Base-by-base conservation (phyloP, 2,329 filamentous ascomycete genomes). In the Lasiodiplodia sp. region DNA sequence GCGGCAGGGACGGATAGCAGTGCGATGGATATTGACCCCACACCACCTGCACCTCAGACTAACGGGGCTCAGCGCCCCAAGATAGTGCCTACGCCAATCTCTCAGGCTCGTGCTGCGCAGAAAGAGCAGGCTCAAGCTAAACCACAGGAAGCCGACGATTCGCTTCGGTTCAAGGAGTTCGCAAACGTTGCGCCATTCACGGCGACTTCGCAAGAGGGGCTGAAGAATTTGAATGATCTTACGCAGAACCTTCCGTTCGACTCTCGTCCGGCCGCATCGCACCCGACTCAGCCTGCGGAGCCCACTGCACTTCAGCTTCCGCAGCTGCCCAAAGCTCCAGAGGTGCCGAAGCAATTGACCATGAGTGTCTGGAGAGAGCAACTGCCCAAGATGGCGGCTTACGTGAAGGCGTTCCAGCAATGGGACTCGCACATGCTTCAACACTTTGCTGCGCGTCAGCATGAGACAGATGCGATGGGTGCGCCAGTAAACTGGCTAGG, bases 211-310 rank as follows among this genome's bases (percentile, higher is more conserved):
- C 74, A 76, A 58, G 75, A 75, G 21, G 86, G 87, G 10, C 81
- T 89, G 21, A 79, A 83, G 28, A 84, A 85, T 66, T 74, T 90
- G 25, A 81, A 83, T 34, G 85, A 87, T 67, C 78, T 91, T 49
- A 81, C 79, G 51, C 80, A 82, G 10, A 85, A 81, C 1, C 80
- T 91, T 2, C 88, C 88, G 3, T 90, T 90, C 74, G 77, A 85
- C 69, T 90, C 88, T 2, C 81, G 84, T 51, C 75, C 88, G 3
- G 81, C 83, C 5, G 79, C 80, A 34, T 73, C 77, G 4, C 77
- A 83, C 34, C 82, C 81, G 7, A 81, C 78, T 7, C 81, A 82
- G 66, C 71, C 71, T 68, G 79, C 74, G 70, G 77, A 72, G 64
- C 81, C 76, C 70, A 79, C 70, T 74, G 79, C 71, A 70, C 78